Percentiles rank a stretch among this genome's conserved stretches.
Evolutionary conservation across 805 yeast species (phyloP).

Genomic region (Lachancea fermentati): DNA sequence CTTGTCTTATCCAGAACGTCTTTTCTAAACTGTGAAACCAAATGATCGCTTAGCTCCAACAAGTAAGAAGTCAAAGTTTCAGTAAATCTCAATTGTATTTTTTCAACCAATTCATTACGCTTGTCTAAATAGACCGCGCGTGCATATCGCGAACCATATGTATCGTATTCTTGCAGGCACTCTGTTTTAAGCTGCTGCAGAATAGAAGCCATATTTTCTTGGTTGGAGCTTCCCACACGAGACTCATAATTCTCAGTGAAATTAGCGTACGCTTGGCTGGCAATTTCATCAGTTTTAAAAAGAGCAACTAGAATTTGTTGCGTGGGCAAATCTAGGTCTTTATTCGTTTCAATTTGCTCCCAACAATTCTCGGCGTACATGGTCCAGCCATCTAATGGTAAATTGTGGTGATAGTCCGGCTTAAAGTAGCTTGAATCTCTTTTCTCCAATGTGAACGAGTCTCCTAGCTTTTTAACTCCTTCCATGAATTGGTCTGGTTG

Average conservation of each 20-base stretch:
- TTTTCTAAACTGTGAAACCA: constrained; percentile 30
- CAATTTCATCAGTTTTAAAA: constrained; percentile 89
- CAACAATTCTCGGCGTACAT: constrained; percentile 86
- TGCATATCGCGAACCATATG: constrained; percentile 71
- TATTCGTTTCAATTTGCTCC: constrained; percentile 89
- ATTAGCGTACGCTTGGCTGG: constrained; percentile 43
- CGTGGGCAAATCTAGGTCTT: constrained; percentile 92
- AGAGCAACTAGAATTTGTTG: constrained; percentile 94
- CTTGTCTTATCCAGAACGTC: constrained; percentile 27
- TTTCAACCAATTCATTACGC: constrained; percentile 41
- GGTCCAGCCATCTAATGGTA: constrained; percentile 96
- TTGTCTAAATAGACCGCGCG: constrained; percentile 61
- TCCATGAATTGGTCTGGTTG: constrained; percentile 64
- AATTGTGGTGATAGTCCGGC: constrained; percentile 68
- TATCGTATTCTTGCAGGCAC: constrained; percentile 54
- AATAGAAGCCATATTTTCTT: constrained; percentile 34
- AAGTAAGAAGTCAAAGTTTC: constrained; percentile 42
- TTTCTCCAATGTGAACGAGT: constrained; percentile 40
- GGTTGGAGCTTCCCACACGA: constrained; percentile 23
- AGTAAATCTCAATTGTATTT: constrained; percentile 43
- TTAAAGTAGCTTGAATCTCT: constrained; percentile 45
- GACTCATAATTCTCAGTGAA: constrained; percentile 36
- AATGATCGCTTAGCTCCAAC: constrained; percentile 31
- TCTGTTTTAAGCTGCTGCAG: constrained; percentile 41
- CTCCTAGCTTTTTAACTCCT: constrained; percentile 61